These are phyloP conservation scores for Nakaseomyces uthaithaninus DNA, from an alignment of 1,139 yeast species.

Conservation along the genomic window DNA sequence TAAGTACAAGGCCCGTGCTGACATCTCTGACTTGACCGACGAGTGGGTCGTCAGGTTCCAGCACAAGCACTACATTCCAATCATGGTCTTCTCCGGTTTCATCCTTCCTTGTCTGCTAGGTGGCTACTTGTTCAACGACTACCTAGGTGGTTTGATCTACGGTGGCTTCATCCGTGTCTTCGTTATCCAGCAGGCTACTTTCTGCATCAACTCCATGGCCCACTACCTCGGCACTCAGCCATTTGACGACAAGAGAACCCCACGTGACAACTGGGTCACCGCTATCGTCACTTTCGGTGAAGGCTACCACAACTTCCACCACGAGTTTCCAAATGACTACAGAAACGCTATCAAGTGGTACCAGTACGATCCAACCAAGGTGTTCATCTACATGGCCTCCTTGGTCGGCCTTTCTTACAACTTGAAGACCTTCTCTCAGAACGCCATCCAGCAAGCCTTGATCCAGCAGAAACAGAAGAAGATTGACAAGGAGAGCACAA, in stretches of 20 bases:
- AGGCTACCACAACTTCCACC: slow-evolving; percentile 99
- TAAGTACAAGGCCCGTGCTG: slow-evolving; percentile 90
- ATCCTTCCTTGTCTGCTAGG: slow-evolving; percentile 69
- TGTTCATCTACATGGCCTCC: slow-evolving; percentile 60
- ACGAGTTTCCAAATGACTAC: slow-evolving; percentile 97
- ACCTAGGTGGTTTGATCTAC: slow-evolving; percentile 84
- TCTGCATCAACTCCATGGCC: slow-evolving; percentile 96
- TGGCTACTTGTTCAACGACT: slow-evolving; percentile 81
- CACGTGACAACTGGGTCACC: slow-evolving; percentile 90
- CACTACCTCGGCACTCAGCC: slow-evolving; percentile 99
- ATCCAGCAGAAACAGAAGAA: slow-evolving; percentile 96
- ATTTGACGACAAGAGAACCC: slow-evolving; percentile 94
- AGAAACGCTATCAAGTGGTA: slow-evolving; percentile 97
- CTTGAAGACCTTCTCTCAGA: slow-evolving; percentile 86
- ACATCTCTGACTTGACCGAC: slow-evolving; percentile 80
- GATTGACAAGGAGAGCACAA: slow-evolving; percentile 68
- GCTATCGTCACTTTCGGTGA: slow-evolving; percentile 96
- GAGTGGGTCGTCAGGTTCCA: slow-evolving; percentile 90
- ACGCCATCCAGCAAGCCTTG: slow-evolving; percentile 92
- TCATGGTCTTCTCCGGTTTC: slow-evolving; percentile 63
- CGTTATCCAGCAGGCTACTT: slow-evolving; percentile 92
- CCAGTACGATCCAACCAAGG: slow-evolving; percentile 96
- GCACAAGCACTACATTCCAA: slow-evolving; percentile 76
- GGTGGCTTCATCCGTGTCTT: slow-evolving; percentile 82
- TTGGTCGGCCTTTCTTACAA: slow-evolving; percentile 82